Percentiles rank a stretch among this genome's conserved stretches.
phyloP scores from a whole-genome alignment of 345 rosid species.

The Eutrema yunnanense region DNA sequence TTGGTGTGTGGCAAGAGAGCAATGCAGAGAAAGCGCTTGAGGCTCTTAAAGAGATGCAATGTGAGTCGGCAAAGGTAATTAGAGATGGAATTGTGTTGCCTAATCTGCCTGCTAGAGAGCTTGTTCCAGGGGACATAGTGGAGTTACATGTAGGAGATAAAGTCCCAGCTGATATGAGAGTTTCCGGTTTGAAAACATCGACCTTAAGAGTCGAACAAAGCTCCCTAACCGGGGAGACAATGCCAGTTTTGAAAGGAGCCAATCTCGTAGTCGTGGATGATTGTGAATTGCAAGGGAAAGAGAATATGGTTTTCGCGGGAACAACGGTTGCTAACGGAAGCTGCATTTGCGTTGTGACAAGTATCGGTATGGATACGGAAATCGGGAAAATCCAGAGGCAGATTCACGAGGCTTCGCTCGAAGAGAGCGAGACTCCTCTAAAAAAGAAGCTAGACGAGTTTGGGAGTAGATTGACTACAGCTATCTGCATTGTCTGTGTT shows the following conservation, averaged over 20 bases:
- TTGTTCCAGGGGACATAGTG: conserved; percentile 85
- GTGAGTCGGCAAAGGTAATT: conserved; percentile 67
- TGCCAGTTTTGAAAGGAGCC: conserved; percentile 78
- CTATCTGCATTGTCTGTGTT: conserved; percentile 73
- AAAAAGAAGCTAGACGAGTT: conserved; percentile 90
- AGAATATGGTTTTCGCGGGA: conserved; percentile 80
- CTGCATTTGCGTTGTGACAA: conserved; percentile 55
- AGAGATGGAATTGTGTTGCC: conserved; percentile 64
- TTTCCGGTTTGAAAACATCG: conserved; percentile 58
- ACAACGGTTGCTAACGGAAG: conserved; percentile 84
- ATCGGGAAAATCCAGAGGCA: conserved; percentile 88
- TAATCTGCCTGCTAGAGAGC: conserved; percentile 75
- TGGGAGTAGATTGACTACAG: conserved; percentile 66
- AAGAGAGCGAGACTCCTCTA: conserved; percentile 79
- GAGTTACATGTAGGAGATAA: conserved; percentile 81
- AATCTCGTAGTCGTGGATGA: conserved; percentile 46
- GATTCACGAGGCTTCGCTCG: conserved; percentile 80
- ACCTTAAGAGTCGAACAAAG: conserved; percentile 88
- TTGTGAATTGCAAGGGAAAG: conserved; percentile 85
- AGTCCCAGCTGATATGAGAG: conserved; percentile 92
- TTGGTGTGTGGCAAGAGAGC: conserved; percentile 96
- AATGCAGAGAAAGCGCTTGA: conserved; percentile 93
- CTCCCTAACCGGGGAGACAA: conserved; percentile 87
- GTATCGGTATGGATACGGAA: conserved; percentile 88
- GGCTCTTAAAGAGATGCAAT: conserved; percentile 90